phyloP scores from a whole-genome alignment of 768 basidiomycete genomes.

The Leccinum rimulosum region DNA sequence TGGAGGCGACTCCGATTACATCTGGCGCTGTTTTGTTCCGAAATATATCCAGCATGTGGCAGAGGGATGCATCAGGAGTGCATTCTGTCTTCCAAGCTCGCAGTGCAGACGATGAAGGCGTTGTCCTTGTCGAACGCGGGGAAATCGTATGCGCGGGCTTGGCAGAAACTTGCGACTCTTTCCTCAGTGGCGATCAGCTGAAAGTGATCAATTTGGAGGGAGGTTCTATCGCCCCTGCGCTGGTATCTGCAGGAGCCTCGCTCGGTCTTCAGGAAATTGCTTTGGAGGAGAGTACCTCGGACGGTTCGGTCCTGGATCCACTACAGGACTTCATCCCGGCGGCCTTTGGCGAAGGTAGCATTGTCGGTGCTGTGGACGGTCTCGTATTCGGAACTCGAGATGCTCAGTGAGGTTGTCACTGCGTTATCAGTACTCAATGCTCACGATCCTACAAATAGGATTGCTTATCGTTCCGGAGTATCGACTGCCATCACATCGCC shows the following conservation, averaged over 20 bases:
- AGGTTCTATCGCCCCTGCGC: slow-evolving; percentile 58
- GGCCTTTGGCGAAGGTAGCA: slow-evolving; percentile 35
- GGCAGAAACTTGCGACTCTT: slow-evolving; percentile 9
- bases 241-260: slow-evolving; percentile 60
- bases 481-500: slow-evolving; percentile 69
- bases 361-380: slow-evolving; percentile 65
- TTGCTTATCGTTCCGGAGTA: slow-evolving; percentile 74
- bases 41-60: slow-evolving; percentile 44
- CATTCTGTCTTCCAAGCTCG: slow-evolving; percentile 16
- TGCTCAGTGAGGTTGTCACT: slow-evolving; percentile 38
- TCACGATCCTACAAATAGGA: slow-evolving; percentile 36
- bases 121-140: slow-evolving; percentile 54
- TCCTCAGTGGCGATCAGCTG: slow-evolving; percentile 7
- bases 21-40: slow-evolving; percentile 47
- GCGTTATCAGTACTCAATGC: not conserved
- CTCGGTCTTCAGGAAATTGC: slow-evolving; percentile 71
- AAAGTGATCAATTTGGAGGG: slow-evolving; percentile 52
- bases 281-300: slow-evolving; percentile 61
- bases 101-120: slow-evolving; percentile 14
- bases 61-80: slow-evolving; percentile 22
- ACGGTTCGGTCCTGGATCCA: slow-evolving; percentile 59
- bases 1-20: slow-evolving; percentile 38
- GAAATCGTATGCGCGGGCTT: slow-evolving; percentile 47
- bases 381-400: slow-evolving; percentile 53
- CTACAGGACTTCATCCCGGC: slow-evolving; percentile 30